Evolutionary conservation across 73 alveolate species (phyloP).

Genomic region (Tetrahymena elliotti): DNA sequence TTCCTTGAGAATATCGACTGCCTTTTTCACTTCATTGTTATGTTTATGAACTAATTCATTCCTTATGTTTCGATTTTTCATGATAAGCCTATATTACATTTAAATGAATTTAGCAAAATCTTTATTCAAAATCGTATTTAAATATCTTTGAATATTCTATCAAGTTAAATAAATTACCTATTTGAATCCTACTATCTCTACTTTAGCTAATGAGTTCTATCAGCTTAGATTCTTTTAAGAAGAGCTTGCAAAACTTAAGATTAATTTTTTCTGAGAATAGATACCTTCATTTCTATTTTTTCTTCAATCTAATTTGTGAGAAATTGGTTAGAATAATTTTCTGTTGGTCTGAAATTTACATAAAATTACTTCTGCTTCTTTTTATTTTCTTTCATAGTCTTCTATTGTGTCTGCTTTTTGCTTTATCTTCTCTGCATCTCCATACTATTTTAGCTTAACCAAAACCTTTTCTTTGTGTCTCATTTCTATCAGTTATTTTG

Average conservation of each 20-base stretch:
- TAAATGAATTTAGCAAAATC: neutral
- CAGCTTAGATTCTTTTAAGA: conserved; percentile 60
- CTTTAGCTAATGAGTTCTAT: conserved; percentile 62
- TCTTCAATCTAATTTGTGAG: conserved; percentile 22
- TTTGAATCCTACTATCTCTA: conserved; percentile 58
- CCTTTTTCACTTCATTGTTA: conserved; percentile 54
- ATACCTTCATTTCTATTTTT: conserved; percentile 38
- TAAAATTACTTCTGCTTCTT: conserved; percentile 46
- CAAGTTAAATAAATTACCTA: neutral
- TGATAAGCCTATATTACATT: conserved; percentile 40
- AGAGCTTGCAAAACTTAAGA: conserved; percentile 56
- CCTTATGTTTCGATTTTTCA: conserved; percentile 59
- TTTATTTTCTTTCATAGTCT: conserved; percentile 42
- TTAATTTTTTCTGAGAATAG: conserved; percentile 51
- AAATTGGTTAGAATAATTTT: neutral
- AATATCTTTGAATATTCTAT: neutral
- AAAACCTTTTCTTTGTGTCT: conserved; percentile 47
- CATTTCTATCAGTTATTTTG: conserved; percentile 52
- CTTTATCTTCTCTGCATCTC: conserved; percentile 53
- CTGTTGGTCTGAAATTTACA: neutral
- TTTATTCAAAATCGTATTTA: too few species aligned
- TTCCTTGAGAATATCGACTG: conserved; percentile 44
- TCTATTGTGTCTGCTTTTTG: conserved; percentile 51
- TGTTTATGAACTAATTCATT: conserved; percentile 51
- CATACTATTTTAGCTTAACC: conserved; percentile 45